These are phyloP conservation scores for Forsythia suspensa DNA, from an alignment of 257 asterid genomes.

Conservation along the genomic window DNA sequence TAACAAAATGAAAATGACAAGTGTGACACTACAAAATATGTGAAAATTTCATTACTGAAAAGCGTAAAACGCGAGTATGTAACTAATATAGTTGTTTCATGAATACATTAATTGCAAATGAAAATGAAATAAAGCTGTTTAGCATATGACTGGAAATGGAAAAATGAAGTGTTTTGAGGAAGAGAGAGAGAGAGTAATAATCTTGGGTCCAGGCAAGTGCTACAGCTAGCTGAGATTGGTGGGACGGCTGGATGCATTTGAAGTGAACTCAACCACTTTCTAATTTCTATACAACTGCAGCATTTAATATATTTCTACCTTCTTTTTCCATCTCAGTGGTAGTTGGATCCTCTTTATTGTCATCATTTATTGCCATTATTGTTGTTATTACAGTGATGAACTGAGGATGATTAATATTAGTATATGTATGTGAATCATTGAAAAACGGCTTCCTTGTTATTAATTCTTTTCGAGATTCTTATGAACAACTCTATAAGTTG, in stretches of 20 bases:
- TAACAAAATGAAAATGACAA: not conserved
- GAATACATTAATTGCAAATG: no score
- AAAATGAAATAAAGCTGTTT: not conserved
- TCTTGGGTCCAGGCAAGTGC: not conserved
- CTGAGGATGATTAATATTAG: not conserved
- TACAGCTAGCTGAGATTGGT: not conserved
- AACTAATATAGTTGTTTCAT: no score
- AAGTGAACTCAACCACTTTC: not conserved
- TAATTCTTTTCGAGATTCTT: not conserved
- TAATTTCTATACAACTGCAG: not conserved
- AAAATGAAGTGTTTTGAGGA: not conserved
- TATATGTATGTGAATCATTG: not conserved
- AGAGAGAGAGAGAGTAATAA: not conserved
- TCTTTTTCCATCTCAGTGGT: not conserved
- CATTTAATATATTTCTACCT: not conserved
- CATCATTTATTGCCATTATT: not conserved
- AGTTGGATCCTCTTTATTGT: not conserved
- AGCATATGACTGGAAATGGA: no score
- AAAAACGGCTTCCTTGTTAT: not conserved
- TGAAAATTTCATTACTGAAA: not conserved
- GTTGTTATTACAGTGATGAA: not conserved
- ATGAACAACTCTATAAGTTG: not conserved
- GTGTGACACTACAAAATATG: not conserved
- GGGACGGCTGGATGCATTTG: not conserved
- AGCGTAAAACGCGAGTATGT: not conserved